Evolutionary conservation across 345 rosid species (phyloP).

Genomic region (Angophora floribunda): DNA sequence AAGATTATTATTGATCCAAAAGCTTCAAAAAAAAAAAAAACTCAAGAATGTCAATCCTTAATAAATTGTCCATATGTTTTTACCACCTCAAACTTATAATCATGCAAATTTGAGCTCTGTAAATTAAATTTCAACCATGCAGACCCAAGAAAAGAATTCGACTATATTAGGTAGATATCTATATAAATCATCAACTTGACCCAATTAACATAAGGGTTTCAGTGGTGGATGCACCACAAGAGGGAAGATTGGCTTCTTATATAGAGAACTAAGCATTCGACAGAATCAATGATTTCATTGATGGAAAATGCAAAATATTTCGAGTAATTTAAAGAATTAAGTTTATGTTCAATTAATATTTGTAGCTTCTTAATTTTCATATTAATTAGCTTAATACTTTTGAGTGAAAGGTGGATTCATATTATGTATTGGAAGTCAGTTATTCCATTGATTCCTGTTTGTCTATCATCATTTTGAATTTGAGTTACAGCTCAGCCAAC

Average conservation of each 20-base stretch:
- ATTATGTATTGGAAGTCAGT: not conserved
- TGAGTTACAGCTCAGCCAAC: not conserved
- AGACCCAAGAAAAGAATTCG: not conserved
- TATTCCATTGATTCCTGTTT: not conserved
- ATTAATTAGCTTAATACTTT: not conserved
- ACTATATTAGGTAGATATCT: not conserved
- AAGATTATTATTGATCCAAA: not conserved
- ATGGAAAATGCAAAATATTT: not conserved
- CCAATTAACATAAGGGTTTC: not conserved
- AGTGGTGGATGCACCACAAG: not conserved
- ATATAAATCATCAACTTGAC: not conserved
- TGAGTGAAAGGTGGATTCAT: not conserved
- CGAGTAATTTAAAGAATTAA: not conserved
- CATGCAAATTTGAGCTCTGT: not conserved
- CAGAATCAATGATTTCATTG: not conserved
- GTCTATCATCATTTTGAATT: not conserved
- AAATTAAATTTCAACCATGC: not conserved
- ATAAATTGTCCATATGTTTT: not conserved
- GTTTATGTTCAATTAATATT: not conserved
- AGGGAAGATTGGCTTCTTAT: not conserved
- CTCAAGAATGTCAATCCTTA: not conserved
- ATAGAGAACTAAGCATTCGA: not conserved
- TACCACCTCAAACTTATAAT: not conserved
- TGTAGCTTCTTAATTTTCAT: not conserved
- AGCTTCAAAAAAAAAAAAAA: not conserved